These are phyloP conservation scores for Coemansia biformis DNA, from an alignment of 192 early-diverging fungal species.

Conservation along the genomic window DNA sequence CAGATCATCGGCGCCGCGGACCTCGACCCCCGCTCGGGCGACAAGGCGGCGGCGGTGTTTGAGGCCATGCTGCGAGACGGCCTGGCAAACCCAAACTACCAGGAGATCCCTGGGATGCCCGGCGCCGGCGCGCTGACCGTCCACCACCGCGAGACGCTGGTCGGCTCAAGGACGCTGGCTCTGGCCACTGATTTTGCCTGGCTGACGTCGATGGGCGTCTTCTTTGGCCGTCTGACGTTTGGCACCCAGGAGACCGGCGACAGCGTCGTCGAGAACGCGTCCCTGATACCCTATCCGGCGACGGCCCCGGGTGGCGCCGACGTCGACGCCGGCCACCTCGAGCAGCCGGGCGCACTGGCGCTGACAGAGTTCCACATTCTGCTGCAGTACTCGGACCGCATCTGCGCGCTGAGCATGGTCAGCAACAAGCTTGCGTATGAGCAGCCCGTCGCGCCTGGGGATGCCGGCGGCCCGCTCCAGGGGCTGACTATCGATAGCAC, in stretches of 20 bases:
- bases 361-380: constrained; percentile 88
- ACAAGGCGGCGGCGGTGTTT: constrained; percentile 63
- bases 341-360: constrained; percentile 69
- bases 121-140: constrained; percentile 33
- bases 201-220: constrained; percentile 85
- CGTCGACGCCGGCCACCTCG: constrained; percentile 19
- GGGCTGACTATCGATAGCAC: constrained; percentile 68
- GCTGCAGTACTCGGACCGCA: constrained; percentile 69
- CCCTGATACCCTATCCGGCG: constrained; percentile 73
- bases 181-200: constrained; percentile 73
- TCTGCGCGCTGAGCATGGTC: constrained; percentile 74
- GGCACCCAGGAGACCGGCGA: constrained; percentile 69
- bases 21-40: constrained; percentile 37
- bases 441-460: constrained; percentile 56
- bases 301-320: constrained; percentile 23
- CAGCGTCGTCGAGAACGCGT: constrained; percentile 73
- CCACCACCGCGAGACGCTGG: constrained; percentile 21
- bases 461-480: constrained; percentile 55
- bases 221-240: constrained; percentile 76
- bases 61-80: constrained; percentile 67
- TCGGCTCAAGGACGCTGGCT: constrained; percentile 6
- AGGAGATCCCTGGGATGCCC: constrained; percentile 60
- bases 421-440: constrained; percentile 81
- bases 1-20: constrained; percentile 76
- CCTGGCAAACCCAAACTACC: constrained; percentile 56